phyloP scores from a whole-genome alignment of 164 flowering plant species.

The Amborella trichopoda region DNA sequence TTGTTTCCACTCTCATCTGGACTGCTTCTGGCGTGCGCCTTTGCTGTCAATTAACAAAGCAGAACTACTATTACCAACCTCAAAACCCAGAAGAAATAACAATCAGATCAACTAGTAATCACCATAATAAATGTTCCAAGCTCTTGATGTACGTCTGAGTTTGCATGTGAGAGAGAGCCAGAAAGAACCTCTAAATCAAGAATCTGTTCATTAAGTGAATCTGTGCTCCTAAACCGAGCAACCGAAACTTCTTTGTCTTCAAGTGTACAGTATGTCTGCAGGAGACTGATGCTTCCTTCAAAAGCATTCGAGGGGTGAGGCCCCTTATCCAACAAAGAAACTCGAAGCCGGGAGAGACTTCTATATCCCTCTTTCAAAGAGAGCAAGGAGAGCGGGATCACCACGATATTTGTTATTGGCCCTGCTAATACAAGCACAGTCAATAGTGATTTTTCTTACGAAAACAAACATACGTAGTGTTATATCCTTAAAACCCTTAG shows the following conservation, averaged over 20 bases:
- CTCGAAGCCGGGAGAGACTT: constrained; percentile 9
- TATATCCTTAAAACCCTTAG: too few relatives aligned
- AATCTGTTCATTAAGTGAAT: constrained; percentile 21
- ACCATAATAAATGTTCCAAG: neutral
- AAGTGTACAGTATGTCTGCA: constrained; percentile 13
- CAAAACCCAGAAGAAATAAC: neutral
- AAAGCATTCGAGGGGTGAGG: constrained; percentile 16
- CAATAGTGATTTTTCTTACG: too few relatives aligned
- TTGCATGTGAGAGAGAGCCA: constrained; percentile 6
- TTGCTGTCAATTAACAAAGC: constrained; percentile 15
- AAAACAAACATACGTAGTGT: too few relatives aligned
- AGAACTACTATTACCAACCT: neutral
- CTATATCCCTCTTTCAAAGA: constrained; percentile 13
- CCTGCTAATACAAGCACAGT: constrained; percentile 33
- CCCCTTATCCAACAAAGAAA: constrained; percentile 36
- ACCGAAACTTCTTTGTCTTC: constrained; percentile 12
- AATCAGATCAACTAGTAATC: neutral
- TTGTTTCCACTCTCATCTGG: constrained; percentile 37
- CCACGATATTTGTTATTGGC: constrained; percentile 28
- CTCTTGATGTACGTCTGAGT: neutral
- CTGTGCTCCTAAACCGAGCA: constrained; percentile 11
- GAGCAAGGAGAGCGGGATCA: constrained; percentile 24
- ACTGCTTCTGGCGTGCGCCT: constrained; percentile 24
- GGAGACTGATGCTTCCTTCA: constrained; percentile 14
- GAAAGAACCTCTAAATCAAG: constrained; percentile 31